These are phyloP conservation scores for Acmispon strigosus DNA, from an alignment of 306 rosid species.

Conservation along the genomic window DNA sequence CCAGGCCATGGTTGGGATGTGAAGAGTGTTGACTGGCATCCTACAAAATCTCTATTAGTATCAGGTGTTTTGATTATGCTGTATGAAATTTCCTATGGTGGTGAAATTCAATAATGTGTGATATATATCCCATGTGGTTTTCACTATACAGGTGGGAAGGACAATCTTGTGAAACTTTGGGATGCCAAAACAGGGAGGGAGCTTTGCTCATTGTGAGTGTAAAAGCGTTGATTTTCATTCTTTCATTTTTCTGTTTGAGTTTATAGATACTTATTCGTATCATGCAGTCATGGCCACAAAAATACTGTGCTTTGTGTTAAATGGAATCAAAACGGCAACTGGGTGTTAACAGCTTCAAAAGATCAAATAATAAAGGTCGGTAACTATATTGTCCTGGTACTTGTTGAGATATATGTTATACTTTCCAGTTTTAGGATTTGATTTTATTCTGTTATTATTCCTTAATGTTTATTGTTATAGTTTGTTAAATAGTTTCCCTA, in stretches of 20 bases:
- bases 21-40: conserved; percentile 99
- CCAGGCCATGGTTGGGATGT: conserved; percentile 99
- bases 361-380: conserved; percentile 83
- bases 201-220: conserved; percentile 86
- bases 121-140: conserved; percentile 24
- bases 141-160: conserved; percentile 74
- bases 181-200: conserved; percentile 89
- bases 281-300: conserved; percentile 95
- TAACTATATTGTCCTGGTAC: conserved; percentile 5
- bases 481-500: too few relatives aligned
- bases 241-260: conserved; percentile 3
- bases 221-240: conserved; percentile 17
- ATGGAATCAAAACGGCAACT: conserved; percentile 94
- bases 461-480: too few relatives aligned
- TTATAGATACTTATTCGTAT: conserved; percentile 11
- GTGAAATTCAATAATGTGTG: neutral
- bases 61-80: conserved; percentile 56
- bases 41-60: conserved; percentile 84
- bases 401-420: too few relatives aligned
- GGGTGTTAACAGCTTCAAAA: conserved; percentile 86
- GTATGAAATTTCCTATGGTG: conserved; percentile 17
- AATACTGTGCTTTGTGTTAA: conserved; percentile 77
- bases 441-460: too few relatives aligned
- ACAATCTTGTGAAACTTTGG: conserved; percentile 96
- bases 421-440: too few relatives aligned